Conservation (phyloP, 805 yeast genomes). For the Metschnikowia cubensis region DNA sequence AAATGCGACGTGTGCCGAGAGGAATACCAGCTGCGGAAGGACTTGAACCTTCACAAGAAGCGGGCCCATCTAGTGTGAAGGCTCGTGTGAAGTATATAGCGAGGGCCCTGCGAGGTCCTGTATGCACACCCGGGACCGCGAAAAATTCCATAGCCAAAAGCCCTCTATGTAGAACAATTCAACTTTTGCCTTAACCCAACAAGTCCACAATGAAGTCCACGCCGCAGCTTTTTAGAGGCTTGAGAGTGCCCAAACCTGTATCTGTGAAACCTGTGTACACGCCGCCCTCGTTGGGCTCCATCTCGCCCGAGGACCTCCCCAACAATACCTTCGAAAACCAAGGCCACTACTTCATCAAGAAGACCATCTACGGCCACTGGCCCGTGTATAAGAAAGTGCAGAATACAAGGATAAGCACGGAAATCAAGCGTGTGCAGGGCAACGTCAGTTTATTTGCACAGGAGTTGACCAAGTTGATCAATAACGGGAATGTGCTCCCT, state of each 20-base stretch:
- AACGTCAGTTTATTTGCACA: conserved; percentile 59
- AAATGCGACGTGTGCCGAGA: conserved; percentile 51
- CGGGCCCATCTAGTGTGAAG: conserved; percentile 3
- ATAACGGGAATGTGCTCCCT: conserved; percentile 24
- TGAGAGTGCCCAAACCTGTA: conserved; percentile 20
- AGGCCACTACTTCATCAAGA: conserved; percentile 38
- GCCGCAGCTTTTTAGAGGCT: conserved; percentile 19
- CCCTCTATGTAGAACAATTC: background rate
- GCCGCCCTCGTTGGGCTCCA: conserved; percentile 25
- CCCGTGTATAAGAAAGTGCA: conserved; percentile 78
- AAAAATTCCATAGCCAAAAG: background rate
- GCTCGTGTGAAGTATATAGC: background rate
- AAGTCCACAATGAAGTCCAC: conserved; percentile 26
- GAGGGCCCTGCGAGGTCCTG: background rate
- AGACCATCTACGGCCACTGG: conserved; percentile 62
- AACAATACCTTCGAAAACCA: conserved; percentile 31
- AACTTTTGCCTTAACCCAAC: too few species aligned
- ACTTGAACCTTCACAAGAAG: conserved; percentile 35
- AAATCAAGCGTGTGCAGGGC: conserved; percentile 68
- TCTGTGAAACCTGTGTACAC: conserved; percentile 19
- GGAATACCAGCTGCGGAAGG: conserved; percentile 46
- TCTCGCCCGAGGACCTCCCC: conserved; percentile 15
- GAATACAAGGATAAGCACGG: conserved; percentile 65
- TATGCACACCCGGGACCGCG: background rate
- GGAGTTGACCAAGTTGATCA: conserved; percentile 48